Percentiles rank a stretch among this genome's conserved stretches.
Evolutionary conservation across 306 rosid genomes (phyloP).

Genomic region (Ormosia emarginata): DNA sequence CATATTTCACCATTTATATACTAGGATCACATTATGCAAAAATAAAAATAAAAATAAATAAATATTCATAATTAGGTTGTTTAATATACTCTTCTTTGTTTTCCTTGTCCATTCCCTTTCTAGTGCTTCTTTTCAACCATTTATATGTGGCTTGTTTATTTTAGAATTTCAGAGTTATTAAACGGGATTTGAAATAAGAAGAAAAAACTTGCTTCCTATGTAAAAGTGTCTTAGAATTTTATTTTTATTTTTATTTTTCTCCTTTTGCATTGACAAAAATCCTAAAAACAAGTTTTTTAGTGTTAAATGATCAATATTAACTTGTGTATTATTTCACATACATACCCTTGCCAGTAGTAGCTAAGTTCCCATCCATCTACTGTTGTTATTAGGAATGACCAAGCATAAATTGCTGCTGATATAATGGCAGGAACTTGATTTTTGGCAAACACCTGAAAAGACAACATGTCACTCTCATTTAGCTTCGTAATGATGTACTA

Average conservation of each 20-base stretch:
- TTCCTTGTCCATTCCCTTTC: too few species aligned
- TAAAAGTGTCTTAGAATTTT: too few species aligned
- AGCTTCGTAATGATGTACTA: not conserved
- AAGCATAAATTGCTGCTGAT: slow-evolving; percentile 32
- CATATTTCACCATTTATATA: too few species aligned
- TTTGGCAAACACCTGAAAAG: slow-evolving; percentile 1
- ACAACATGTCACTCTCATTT: not conserved
- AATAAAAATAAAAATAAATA: too few species aligned
- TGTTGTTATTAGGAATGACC: slow-evolving; percentile 37
- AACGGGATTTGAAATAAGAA: too few species aligned
- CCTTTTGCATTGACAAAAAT: not conserved
- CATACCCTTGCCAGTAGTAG: slow-evolving; percentile 35
- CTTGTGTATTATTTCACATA: not conserved
- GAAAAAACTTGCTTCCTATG: not conserved
- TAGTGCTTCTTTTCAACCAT: too few species aligned
- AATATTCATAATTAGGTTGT: too few species aligned
- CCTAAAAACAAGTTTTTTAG: not conserved
- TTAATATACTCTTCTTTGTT: too few species aligned
- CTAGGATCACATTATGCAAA: too few species aligned
- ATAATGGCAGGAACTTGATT: slow-evolving; percentile 11
- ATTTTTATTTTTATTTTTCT: too few species aligned
- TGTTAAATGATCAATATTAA: not conserved
- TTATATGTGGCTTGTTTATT: too few species aligned
- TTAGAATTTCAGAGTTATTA: too few species aligned
- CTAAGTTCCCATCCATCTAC: slow-evolving; percentile 26